Evolutionary conservation across 331 rosid species (phyloP), one percentile per base, ranked within the genome.

Genomic region (Malus hybrid): DNA sequence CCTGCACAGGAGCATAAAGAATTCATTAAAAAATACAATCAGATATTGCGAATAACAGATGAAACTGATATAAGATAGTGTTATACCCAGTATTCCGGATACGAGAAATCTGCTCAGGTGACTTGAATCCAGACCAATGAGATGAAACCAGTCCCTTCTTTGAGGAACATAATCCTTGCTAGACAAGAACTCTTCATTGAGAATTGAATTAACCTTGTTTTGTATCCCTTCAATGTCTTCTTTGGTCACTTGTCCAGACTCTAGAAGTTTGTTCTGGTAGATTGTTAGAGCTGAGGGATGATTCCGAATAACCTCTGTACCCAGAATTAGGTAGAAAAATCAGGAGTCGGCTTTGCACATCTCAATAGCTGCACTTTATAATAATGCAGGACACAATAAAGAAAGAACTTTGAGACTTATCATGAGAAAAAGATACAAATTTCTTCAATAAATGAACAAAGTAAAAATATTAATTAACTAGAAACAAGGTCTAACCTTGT

Each of bases 71-170:
- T 30, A 55, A 42, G 78, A 75, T 6, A 78, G 30, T 22, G 68
- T 1, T 84, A 55, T 88, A 95, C 99, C 98, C 99, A 65, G 99
- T 92, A 78, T 95, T 95, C 46, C 96, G 86, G 78, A 95, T 75
- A 53, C 99, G 96, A 61, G 99, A 95, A 87, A 90, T 58, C 82
- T 95, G 99, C 81, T 92, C 97, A 20, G 99, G 99, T 67, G 99
- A 85, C 91, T 95, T 95, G 83, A 89, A 95, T 44, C 99, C 99
- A 62, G 88, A 60, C 99, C 99, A 95, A 84, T 95, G 91, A 14
- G 99, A 95, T 24, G 99, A 86, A 77, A 95, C 99, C 99, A 95
- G 86, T 95, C 99, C 75, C 98, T 89, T 84, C 90, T 84, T 81
- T 89, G 88, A 1, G 93, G 98, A 77, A 90, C 81, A 77, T 95